phyloP scores from a whole-genome alignment of 768 basidiomycete genomes.

The Russula earlei region DNA sequence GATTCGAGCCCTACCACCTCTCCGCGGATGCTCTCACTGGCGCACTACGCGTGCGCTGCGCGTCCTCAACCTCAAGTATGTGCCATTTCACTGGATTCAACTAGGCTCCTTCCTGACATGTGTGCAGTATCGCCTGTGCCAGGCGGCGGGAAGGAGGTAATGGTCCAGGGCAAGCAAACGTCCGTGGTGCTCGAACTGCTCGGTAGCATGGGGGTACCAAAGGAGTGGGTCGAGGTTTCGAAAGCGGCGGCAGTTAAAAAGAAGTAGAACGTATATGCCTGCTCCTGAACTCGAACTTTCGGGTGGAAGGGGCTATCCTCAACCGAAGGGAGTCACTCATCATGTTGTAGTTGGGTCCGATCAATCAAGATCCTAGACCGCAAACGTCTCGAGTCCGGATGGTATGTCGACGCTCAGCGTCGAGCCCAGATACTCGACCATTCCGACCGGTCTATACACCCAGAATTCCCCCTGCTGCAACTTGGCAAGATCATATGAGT shows the following conservation, averaged over 20 bases:
- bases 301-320: too few relatives aligned
- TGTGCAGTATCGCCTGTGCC: slow-evolving; percentile 49
- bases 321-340: background rate
- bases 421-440: slow-evolving; percentile 29
- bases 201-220: slow-evolving; percentile 62
- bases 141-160: slow-evolving; percentile 57
- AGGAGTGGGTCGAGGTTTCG: slow-evolving; percentile 62
- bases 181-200: slow-evolving; percentile 59
- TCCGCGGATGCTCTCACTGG: slow-evolving; percentile 68
- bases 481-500: slow-evolving; percentile 35
- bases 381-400: slow-evolving; percentile 1
- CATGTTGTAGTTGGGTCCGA: background rate
- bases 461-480: slow-evolving; percentile 45
- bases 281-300: too few relatives aligned
- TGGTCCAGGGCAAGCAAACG: slow-evolving; percentile 80
- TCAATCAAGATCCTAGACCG: background rate
- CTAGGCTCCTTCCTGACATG: background rate
- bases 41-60: slow-evolving; percentile 66
- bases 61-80: slow-evolving; percentile 69
- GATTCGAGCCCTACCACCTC: slow-evolving; percentile 70
- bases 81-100: slow-evolving; percentile 2
- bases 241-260: slow-evolving; percentile 27
- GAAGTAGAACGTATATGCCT: background rate
- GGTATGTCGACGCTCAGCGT: slow-evolving; percentile 17
- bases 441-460: slow-evolving; percentile 46